Evolutionary conservation across 176 grass and related monocot genomes (phyloP).

Genomic region (Avena eriantha): DNA sequence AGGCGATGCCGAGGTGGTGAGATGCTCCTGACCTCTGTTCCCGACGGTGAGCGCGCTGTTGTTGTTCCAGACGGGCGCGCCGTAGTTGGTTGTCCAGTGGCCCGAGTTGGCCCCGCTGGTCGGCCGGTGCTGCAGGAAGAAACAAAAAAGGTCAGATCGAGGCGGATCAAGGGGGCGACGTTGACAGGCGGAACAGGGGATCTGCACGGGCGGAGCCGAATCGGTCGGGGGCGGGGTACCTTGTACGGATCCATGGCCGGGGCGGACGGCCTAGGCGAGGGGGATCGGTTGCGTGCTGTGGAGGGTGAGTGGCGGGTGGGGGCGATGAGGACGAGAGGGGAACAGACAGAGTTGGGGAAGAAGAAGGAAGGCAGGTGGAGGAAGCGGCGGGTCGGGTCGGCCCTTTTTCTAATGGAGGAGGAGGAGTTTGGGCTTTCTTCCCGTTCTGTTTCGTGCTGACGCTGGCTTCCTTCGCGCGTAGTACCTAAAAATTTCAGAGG

Average conservation of each 20-base stretch:
- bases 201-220: neutral
- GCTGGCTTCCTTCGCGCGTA: neutral
- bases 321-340: conserved; percentile 34
- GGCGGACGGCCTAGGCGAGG: neutral
- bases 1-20: no score
- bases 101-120: conserved; percentile 59
- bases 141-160: neutral
- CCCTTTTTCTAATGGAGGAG: neutral
- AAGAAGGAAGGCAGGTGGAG: neutral
- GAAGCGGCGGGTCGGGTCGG: neutral
- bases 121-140: conserved; percentile 54
- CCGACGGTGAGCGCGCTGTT: conserved; percentile 80
- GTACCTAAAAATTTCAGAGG: no score
- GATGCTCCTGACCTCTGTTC: conserved; percentile 35
- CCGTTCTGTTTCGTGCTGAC: neutral
- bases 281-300: neutral
- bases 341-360: neutral
- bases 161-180: neutral
- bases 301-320: neutral
- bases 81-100: conserved; percentile 86
- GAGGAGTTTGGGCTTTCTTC: neutral
- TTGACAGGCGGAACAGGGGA: conserved; percentile 7
- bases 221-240: conserved; percentile 15
- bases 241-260: conserved; percentile 84
- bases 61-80: conserved; percentile 84